These are phyloP conservation scores for Erodium trifolium DNA, from an alignment of 441 rosid genomes.

Conservation along the genomic window DNA sequence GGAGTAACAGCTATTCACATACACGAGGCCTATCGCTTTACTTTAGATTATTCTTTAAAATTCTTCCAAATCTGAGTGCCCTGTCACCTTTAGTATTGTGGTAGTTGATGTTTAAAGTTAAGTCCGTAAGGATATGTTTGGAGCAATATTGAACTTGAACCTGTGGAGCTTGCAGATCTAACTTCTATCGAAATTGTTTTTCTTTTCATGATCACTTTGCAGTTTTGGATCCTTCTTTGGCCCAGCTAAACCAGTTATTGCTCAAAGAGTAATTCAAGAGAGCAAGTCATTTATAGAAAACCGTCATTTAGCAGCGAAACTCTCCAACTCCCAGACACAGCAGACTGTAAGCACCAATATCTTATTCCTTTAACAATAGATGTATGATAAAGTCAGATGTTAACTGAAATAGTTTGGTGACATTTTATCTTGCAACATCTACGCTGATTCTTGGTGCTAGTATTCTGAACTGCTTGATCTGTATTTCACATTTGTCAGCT, in stretches of 20 bases:
- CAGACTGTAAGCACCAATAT: conserved; percentile 30
- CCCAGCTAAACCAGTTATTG: conserved; percentile 76
- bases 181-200: not conserved
- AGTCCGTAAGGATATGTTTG: not conserved
- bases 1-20: too few species aligned
- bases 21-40: too few species aligned
- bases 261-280: conserved; percentile 86
- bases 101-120: too few species aligned
- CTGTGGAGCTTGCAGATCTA: not conserved
- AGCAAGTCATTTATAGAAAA: conserved; percentile 87
- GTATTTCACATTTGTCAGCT: too few species aligned
- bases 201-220: conserved; percentile 20
- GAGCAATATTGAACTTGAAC: not conserved
- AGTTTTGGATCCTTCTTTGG: conserved; percentile 96
- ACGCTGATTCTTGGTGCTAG: too few species aligned
- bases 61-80: not conserved
- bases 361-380: conserved; percentile 3
- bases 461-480: too few species aligned
- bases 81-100: too few species aligned
- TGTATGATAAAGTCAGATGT: not conserved
- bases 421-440: too few species aligned
- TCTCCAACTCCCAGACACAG: conserved; percentile 24
- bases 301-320: conserved; percentile 38
- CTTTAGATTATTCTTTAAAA: not conserved
- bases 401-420: not conserved